Base-by-base conservation (phyloP, 805 yeast species). In the Komagataella pastoris region DNA sequence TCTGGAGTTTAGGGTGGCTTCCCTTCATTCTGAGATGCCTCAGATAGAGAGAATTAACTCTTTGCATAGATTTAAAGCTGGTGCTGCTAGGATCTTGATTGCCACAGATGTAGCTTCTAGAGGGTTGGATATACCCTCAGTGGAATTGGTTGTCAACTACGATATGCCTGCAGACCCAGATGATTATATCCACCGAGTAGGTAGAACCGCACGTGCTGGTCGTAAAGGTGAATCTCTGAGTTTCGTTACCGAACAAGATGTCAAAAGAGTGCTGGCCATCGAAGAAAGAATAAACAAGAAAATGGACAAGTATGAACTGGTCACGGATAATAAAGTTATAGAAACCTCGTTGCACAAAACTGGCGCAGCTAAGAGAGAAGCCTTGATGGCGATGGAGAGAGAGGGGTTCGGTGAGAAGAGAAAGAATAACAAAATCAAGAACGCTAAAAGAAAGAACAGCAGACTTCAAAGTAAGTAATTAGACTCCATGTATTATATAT, bases 181-280 rank as follows among this genome's bases (percentile, higher is more conserved):
- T 64, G 87, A 89, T 8, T 85, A 83, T 60, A 82, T 85, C 57
- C 95, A 85, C 65, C 73, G 96, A 67, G 97, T 90, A 40, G 97
- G 97, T 53, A 83, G 97, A 72, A 89, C 97, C 40, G 99, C 98
- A 7, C 85, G 99, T 77, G 98, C 98, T 2, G 98, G 98, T 2
- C 76, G 95, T 59, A 69, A 71, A 50, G 99, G 99, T 69, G 88
- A 81, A 56, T 77, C 95, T 6, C 71, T 93, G 1, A 79, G 93
- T 12, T 75, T 93, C 53, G 85, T 93, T 3, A 80, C 95, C 1
- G 96, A 90, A 59, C 80, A 84, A 54, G 99, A 91, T 63, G 82
- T 93, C 12, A 75, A 73, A 23, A 75, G 98, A 59, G 76, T 93
- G 5, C 77, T 85, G 55, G 83, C 91, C 6, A 91, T 93, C 51